A percentile compares a stretch with the other conserved stretches of the same genome.
These are phyloP conservation scores for Clarireedia homoeocarpa DNA, from an alignment of 2,329 filamentous ascomycete genomes.

Conservation along the genomic window DNA sequence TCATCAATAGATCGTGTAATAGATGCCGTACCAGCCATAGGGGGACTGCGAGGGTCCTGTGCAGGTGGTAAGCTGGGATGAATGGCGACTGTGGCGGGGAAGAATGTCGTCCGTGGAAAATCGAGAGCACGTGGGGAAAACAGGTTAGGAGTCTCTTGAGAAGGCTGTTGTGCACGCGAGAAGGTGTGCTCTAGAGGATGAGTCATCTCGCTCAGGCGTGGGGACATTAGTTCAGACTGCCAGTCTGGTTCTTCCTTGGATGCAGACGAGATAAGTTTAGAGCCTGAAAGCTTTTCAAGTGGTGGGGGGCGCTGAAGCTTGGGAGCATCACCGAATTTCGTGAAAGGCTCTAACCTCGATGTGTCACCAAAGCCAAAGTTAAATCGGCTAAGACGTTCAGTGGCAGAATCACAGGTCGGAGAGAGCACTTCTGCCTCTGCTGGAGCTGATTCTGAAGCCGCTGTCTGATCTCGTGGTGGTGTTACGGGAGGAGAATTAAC, in stretches of 20 bases:
- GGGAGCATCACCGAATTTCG: not conserved
- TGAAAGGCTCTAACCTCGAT: not conserved
- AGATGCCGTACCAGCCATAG: conserved; percentile 64
- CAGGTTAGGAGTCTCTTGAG: conserved; percentile 21
- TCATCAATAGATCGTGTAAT: conserved; percentile 75
- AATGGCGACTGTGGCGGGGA: conserved; percentile 35
- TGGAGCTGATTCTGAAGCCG: not conserved
- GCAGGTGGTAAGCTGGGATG: conserved; percentile 20
- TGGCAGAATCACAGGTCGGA: conserved; percentile 14
- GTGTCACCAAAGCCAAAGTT: conserved; percentile 24
- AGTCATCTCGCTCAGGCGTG: conserved; percentile 28
- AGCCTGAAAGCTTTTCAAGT: not conserved
- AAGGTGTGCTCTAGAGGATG: conserved; percentile 21
- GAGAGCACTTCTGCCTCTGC: conserved; percentile 7
- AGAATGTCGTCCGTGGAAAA: conserved; percentile 63
- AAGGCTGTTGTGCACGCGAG: conserved; percentile 14
- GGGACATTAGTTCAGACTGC: conserved; percentile 26
- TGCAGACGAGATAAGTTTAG: conserved; percentile 2
- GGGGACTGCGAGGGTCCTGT: conserved; percentile 66
- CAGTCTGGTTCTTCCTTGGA: conserved; percentile 15
- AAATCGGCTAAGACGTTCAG: conserved; percentile 20
- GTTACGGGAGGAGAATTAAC: conserved; percentile 45
- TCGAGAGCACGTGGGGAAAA: conserved; percentile 66
- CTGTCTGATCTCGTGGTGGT: conserved; percentile 16
- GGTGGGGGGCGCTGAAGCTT: not conserved